Evolutionary conservation across 2,329 filamentous ascomycete genomes (phyloP), one percentile per base, ranked within the genome.

Genomic region (Sporothrix curviconia): DNA sequence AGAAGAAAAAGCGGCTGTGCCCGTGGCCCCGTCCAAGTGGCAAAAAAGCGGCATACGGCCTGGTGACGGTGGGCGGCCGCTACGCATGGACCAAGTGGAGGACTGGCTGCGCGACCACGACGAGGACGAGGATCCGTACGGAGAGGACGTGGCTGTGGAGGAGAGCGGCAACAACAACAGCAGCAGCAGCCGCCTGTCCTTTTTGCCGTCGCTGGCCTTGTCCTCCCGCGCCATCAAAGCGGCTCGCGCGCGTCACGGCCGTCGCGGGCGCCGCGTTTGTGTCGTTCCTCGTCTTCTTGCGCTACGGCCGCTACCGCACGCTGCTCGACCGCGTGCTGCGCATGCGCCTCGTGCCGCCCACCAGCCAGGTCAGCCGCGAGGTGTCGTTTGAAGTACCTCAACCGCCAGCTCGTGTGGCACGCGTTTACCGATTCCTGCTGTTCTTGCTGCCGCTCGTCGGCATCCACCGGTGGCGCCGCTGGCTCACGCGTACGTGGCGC

Each of bases 341-440:
- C 59, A 86, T 99, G 71, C 86, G 92, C 56, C 82, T 99, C 44
- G 87, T 90, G 3, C 88, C 94, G 7, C 87, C 89, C 5, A 92
- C 87, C 3, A 90, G 83, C 67, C 89, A 95, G 68, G 87, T 95
- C 62, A 90, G 84, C 68, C 82, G 92, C 32, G 91, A 97, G 71
- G 92, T 99, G 25, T 95, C 90, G 1, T 97, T 99, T 69, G 94
- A 99, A n/a, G 73, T 97, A 96, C 67, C 82, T 97, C 51, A 99
- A 99, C 70, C 86, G 94, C 49, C 94, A 99, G 73, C 83, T 99
- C 11, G 94, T 99, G 37, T 99, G 94, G 94, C 94, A 99, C 72
- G 94, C 94, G n/a, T 96, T 99, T 67, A 99, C 94, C 25, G 94
- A 99, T 99, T 99, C 66, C 78, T 99, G n/a, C 81, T 99, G 32